A percentile compares a stretch with the other conserved stretches of the same genome.
Evolutionary conservation across 257 asterid species (phyloP).

Genomic region (Rauvolfia tetraphylla): DNA sequence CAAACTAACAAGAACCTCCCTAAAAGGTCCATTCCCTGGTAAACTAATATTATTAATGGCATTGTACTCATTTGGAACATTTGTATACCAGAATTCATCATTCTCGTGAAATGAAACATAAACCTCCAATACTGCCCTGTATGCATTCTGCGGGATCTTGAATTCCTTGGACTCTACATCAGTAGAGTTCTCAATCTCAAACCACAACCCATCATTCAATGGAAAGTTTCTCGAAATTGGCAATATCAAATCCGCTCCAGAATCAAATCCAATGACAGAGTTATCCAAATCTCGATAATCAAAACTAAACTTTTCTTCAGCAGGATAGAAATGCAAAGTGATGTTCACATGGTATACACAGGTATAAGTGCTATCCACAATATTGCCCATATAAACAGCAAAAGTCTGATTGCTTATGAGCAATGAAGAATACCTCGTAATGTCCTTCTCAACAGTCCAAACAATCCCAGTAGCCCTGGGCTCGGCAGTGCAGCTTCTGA

Average conservation of each 20-base stretch:
- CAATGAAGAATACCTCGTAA: slow-evolving; percentile 68
- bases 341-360: slow-evolving; percentile 71
- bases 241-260: slow-evolving; percentile 56
- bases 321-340: slow-evolving; percentile 59
- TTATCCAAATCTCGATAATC: slow-evolving; percentile 2
- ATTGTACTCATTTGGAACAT: slow-evolving; percentile 56
- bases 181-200: slow-evolving; percentile 50
- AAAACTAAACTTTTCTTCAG: slow-evolving; percentile 18
- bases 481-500: slow-evolving; percentile 83
- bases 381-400: slow-evolving; percentile 60
- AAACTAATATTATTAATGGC: slow-evolving; percentile 35
- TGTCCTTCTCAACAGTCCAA: slow-evolving; percentile 75
- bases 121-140: slow-evolving; percentile 64
- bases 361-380: slow-evolving; percentile 59
- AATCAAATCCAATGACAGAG: slow-evolving; percentile 16
- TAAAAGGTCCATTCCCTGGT: slow-evolving; percentile 69
- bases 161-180: slow-evolving; percentile 44
- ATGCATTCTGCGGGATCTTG: slow-evolving; percentile 49
- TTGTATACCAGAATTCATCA: slow-evolving; percentile 77
- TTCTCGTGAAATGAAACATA: slow-evolving; percentile 77
- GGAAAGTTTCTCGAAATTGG: slow-evolving; percentile 64
- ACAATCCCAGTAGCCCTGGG: slow-evolving; percentile 42
- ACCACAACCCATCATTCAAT: slow-evolving; percentile 75
- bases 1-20: slow-evolving; percentile 60
- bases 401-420: slow-evolving; percentile 47